These are phyloP conservation scores for Talaromyces sp. DNA, from an alignment of 2,329 filamentous ascomycete genomes.

Conservation along the genomic window DNA sequence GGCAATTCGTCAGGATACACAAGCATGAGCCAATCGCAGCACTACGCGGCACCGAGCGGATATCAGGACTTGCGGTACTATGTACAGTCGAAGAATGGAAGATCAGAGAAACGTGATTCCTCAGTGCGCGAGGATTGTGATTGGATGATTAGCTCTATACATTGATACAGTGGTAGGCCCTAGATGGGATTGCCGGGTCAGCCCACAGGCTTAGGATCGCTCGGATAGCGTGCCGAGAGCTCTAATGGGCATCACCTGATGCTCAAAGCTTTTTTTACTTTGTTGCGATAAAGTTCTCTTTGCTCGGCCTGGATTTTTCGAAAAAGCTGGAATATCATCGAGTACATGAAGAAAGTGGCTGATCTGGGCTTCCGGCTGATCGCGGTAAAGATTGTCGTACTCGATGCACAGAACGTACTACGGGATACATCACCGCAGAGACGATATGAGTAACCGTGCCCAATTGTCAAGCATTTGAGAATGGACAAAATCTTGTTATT, in stretches of 20 bases:
- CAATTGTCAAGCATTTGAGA: not conserved
- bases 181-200: not conserved
- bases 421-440: not conserved
- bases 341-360: not conserved
- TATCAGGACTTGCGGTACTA: not conserved
- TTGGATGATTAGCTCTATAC: not conserved
- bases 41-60: not conserved
- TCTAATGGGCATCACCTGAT: not conserved
- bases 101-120: not conserved
- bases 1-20: not conserved
- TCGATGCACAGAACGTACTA: not conserved
- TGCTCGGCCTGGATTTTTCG: not conserved
- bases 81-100: slow-evolving; percentile 1
- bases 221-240: not conserved
- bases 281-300: not conserved
- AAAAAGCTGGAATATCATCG: no score
- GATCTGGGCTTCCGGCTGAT: not conserved
- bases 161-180: not conserved
- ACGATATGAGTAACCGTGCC: not conserved
- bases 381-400: not conserved
- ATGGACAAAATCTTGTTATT: not conserved
- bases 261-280: not conserved
- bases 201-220: not conserved
- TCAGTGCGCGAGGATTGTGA: not conserved
- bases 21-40: not conserved